A percentile compares a stretch with the other conserved stretches of the same genome.
phyloP scores from a whole-genome alignment of 176 grass and related monocot species.

The Musa schizocarpa region DNA sequence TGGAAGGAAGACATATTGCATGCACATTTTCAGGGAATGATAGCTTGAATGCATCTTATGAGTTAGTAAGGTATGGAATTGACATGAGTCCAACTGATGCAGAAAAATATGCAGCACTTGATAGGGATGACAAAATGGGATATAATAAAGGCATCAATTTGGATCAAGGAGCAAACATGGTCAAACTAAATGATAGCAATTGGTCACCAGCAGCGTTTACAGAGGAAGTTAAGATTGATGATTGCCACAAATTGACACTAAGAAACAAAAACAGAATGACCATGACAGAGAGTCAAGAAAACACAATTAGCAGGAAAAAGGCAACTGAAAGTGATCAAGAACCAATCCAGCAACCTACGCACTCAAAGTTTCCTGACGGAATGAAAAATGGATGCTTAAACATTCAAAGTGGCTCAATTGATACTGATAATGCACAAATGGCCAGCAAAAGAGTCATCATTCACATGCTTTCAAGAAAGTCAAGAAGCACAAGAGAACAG shows the following conservation, averaged over 20 bases:
- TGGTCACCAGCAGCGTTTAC: background rate
- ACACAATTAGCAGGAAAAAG: background rate
- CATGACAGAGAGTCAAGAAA: background rate
- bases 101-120: background rate
- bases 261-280: background rate
- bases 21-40: conserved; percentile 7
- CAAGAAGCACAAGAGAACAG: conserved; percentile 16
- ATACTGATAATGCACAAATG: conserved; percentile 15
- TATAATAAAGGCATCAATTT: too few species aligned
- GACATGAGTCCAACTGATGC: background rate
- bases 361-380: background rate
- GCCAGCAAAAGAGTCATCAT: conserved; percentile 54
- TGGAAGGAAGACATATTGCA: background rate
- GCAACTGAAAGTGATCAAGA: background rate
- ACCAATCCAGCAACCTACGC: background rate
- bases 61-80: background rate
- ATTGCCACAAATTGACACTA: background rate
- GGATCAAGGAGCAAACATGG: background rate
- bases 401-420: background rate
- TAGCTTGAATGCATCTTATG: background rate
- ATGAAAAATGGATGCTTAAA: conserved; percentile 5
- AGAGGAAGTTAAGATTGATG: background rate
- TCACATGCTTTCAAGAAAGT: conserved; percentile 24
- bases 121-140: background rate
- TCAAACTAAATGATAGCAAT: background rate